Evolutionary conservation across 1,284 basidiomycete species (phyloP), one percentile per base, ranked within the genome.

Genomic region (Calocybe gambosa): DNA sequence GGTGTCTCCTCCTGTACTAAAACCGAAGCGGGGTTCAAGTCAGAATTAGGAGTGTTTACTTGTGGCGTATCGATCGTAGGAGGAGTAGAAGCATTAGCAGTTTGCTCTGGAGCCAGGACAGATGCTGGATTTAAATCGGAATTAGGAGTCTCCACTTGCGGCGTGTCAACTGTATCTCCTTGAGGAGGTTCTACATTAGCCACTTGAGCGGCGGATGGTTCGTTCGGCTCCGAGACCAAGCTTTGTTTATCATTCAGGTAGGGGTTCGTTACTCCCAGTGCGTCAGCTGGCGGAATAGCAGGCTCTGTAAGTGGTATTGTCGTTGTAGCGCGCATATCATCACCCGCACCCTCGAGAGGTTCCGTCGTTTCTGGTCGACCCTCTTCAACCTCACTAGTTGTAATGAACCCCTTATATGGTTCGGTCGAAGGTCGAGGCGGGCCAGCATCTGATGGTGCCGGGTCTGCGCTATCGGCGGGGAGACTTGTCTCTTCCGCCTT

Each of bases 71-170:
- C n/a, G n/a, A n/a, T n/a, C n/a, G n/a, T n/a, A n/a, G n/a, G 20
- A 37, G 26, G 13, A 8, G 29, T 26, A n/a, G 36, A 18, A 18
- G 26, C 18, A 39, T 13, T n/a, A 6, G 13, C 13, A 8, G 4
- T 31, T 13, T n/a, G 29, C 26, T 38, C 31, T n/a, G 43, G 26
- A 12, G 16, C 29, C 6, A 49, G 16, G n/a, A 46, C 38, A n/a
- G 39, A 43, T 5, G 47, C 39, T 16, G 50, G 47, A 37, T 44
- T 39, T 12, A 48, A 18, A 33, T 40, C 18, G 37, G 43, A 38
- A 15, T 38, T 25, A n/a, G 36, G 35, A 3, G 43, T 34, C 5
- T 15, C 8, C 12, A 34, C 41, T 20, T 42, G 41, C 9, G 29
- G 41, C 13, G 29, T 42, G 20, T 42, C 26, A 8, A 31, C 4